Base-by-base conservation (phyloP, 2,329 filamentous ascomycete species). In the Fusarium redolens region DNA sequence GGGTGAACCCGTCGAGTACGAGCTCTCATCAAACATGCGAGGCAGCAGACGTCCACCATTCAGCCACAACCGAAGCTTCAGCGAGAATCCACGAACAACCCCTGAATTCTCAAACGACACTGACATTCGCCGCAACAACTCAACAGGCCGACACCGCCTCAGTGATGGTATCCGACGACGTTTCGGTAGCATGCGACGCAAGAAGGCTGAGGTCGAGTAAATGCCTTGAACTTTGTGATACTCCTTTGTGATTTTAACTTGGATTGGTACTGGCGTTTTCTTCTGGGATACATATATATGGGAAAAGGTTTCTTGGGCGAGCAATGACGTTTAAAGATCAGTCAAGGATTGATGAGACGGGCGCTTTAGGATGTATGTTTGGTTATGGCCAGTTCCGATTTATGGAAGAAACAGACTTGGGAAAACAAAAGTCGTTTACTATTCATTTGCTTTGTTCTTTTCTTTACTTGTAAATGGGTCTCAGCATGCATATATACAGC, bases 111-210 rank as follows among this genome's bases (percentile, higher is more conserved):
- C 76, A 12, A 75, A 74, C 51, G 72, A 71, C 31, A 69, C 72
- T 31, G 79, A 79, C 7, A 60, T 84, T 13, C 77, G 77, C 20
- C 81, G 85, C 38, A 82, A 82, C 56, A 81, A 82, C 74, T 85
- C 82, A 1, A 84, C 84, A 1, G 83, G 86, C 35, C 84, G 66
- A 25, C 70, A 84, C 65, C 80, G 81, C 35, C 58, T 89, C 12
- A 81, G 85, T 17, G 85, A 88, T 33, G 87, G 86, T 4, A 73
- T 91, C 45, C 89, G 86, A 82, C 82, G 84, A 45, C 84, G 87
- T 20, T 84, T 90, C 58, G 88, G 87, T 31, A 88, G 86, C 74
- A 76, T 90, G 58, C 83, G 86, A 50, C 82, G 82, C 59, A 86
- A 83, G 80, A 85, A 82, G 71, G 75, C 44, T 4, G 70, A 76